These are phyloP conservation scores for Pseudofabraea citricarpa DNA, from an alignment of 2,329 filamentous ascomycete genomes.

Conservation along the genomic window DNA sequence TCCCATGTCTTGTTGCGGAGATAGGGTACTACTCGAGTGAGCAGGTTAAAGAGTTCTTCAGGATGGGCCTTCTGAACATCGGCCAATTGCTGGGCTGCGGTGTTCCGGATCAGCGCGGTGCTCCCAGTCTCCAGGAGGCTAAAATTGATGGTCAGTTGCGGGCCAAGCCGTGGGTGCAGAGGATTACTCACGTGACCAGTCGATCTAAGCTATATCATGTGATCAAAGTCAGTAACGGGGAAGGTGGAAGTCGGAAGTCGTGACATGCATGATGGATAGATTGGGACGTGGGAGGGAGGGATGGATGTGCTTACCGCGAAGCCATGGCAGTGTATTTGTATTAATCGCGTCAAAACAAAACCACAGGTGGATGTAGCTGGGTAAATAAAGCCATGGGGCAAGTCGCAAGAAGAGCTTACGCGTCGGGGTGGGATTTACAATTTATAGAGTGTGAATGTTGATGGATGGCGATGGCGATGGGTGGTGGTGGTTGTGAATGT, in stretches of 20 bases:
- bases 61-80: conserved; percentile 98
- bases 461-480: too few relatives aligned
- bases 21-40: conserved; percentile 93
- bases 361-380: conserved; percentile 7
- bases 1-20: conserved; percentile 96
- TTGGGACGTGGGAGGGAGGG: not conserved
- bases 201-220: conserved; percentile 63
- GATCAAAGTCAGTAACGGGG: conserved; percentile 16
- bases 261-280: too few relatives aligned
- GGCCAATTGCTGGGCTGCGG: conserved; percentile 91
- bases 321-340: too few relatives aligned
- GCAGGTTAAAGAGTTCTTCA: conserved; percentile 92
- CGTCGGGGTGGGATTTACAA: too few relatives aligned
- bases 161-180: not conserved
- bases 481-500: too few relatives aligned
- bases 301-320: conserved; percentile 26
- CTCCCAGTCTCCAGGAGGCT: conserved; percentile 96
- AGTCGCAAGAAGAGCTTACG: too few relatives aligned
- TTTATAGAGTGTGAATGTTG: too few relatives aligned
- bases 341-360: conserved; percentile 22
- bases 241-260: too few relatives aligned
- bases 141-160: conserved; percentile 17
- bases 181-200: conserved; percentile 72
- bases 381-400: not conserved
- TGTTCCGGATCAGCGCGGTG: conserved; percentile 92